Evolutionary conservation across 2,329 filamentous ascomycete species (phyloP).

Genomic region (Amauroascus niger): DNA sequence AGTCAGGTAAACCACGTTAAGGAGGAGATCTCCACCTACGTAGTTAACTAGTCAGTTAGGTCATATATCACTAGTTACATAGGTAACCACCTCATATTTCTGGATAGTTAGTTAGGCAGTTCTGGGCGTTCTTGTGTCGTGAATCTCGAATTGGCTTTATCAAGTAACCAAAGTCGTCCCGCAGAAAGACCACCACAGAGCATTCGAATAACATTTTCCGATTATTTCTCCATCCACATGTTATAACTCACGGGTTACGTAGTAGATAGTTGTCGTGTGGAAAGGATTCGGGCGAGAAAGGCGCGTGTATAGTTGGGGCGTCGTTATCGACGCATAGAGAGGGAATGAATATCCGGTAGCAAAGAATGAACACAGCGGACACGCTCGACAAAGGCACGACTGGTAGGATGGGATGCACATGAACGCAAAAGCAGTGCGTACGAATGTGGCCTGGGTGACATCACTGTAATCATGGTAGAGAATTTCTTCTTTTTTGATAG

Average conservation of each 20-base stretch:
- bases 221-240: background rate
- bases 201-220: too few species aligned
- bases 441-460: background rate
- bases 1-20: too few species aligned
- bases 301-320: background rate
- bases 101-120: too few species aligned
- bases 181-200: too few species aligned
- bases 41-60: too few species aligned
- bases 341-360: background rate
- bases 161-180: too few species aligned
- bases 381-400: background rate
- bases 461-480: background rate
- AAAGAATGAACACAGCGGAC: background rate
- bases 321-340: background rate
- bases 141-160: too few species aligned
- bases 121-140: too few species aligned
- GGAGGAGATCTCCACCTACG: too few species aligned
- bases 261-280: background rate
- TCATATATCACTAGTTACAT: too few species aligned
- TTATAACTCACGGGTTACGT: background rate
- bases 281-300: background rate
- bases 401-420: background rate
- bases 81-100: too few species aligned
- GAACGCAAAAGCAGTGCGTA: background rate
- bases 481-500: background rate